Percentiles rank a stretch among this genome's conserved stretches.
Conservation (phyloP, 768 basidiomycete species). For the Tricholoma hemisulphureum region DNA sequence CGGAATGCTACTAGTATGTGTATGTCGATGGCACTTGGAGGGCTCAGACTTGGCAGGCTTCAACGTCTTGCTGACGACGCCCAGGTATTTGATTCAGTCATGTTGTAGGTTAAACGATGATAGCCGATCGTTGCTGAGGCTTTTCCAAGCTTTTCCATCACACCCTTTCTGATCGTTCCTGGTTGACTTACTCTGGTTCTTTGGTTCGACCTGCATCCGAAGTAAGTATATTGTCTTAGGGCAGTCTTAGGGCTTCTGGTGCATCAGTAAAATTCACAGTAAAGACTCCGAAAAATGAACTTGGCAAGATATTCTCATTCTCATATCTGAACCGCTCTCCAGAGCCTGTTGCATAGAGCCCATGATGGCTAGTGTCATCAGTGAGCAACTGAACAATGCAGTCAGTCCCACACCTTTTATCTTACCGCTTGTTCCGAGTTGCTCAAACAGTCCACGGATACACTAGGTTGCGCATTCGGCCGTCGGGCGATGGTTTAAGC, state of each 20-base stretch:
- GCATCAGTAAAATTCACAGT: not conserved
- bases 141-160: too few species aligned
- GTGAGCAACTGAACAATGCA: constrained; percentile 25
- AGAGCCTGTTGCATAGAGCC: not conserved
- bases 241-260: not conserved
- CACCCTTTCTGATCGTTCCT: too few species aligned
- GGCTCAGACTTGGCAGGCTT: too few species aligned
- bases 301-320: not conserved
- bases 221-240: too few species aligned
- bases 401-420: constrained; percentile 19
- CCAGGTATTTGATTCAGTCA: too few species aligned
- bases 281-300: not conserved
- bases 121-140: too few species aligned
- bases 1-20: too few species aligned
- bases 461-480: constrained; percentile 45
- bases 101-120: too few species aligned
- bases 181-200: too few species aligned
- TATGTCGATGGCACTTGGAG: too few species aligned
- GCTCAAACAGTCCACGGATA: not conserved
- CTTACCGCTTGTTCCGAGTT: not conserved
- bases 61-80: too few species aligned
- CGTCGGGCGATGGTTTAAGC: constrained; percentile 66
- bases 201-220: too few species aligned
- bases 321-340: not conserved
- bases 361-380: constrained; percentile 7